Conservation (phyloP, 2,329 filamentous ascomycete species). For the Laburnicola sp. region DNA sequence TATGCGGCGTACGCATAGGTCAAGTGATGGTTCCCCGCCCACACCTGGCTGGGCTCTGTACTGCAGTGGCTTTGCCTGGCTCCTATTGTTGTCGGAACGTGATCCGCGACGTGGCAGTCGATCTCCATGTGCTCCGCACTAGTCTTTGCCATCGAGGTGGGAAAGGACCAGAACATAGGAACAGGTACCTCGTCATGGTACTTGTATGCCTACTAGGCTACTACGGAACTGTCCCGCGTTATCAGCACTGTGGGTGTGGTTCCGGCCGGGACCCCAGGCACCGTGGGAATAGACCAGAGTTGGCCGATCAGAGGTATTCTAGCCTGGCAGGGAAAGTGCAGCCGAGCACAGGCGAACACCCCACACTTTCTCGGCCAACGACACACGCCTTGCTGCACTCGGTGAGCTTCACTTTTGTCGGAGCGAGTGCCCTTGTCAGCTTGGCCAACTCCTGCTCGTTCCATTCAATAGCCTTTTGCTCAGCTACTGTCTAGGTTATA, state of each 20-base stretch:
- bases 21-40: slow-evolving; percentile 30
- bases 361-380: slow-evolving; percentile 18
- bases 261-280: too few relatives aligned
- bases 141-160: too few relatives aligned
- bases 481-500: not conserved
- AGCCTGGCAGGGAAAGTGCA: slow-evolving; percentile 31
- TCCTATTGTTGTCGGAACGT: slow-evolving; percentile 28
- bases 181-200: too few relatives aligned
- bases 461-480: not conserved
- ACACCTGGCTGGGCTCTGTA: slow-evolving; percentile 27
- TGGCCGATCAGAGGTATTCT: slow-evolving; percentile 14
- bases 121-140: too few relatives aligned
- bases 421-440: slow-evolving; percentile 12
- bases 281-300: too few relatives aligned
- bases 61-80: slow-evolving; percentile 21
- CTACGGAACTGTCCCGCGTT: not conserved
- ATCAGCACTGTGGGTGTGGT: too few relatives aligned
- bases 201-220: too few relatives aligned
- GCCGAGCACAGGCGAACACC: slow-evolving; percentile 27
- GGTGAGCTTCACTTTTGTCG: slow-evolving; percentile 8
- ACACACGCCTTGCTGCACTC: slow-evolving; percentile 11
- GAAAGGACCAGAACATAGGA: too few relatives aligned
- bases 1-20: slow-evolving; percentile 27
- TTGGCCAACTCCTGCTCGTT: too few relatives aligned
- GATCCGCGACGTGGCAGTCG: slow-evolving; percentile 21